phyloP scores from a whole-genome alignment of 169 alveolate genomes.

The Prorocentrum cordatum region DNA sequence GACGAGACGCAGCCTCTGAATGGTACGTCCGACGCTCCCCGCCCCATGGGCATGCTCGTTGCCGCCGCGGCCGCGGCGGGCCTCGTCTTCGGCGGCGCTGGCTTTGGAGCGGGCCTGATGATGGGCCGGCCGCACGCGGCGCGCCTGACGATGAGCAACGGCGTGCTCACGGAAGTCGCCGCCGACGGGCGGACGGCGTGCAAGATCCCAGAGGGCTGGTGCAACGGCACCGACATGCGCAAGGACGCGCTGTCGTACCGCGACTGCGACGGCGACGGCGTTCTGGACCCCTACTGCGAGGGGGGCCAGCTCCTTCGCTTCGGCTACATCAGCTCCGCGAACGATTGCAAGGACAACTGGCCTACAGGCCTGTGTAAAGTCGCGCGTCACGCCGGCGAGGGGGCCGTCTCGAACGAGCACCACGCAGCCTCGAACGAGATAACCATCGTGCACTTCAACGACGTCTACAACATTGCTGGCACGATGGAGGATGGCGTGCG shows the following conservation, averaged over 20 bases:
- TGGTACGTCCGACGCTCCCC: too few species aligned
- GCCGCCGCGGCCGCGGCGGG: too few species aligned
- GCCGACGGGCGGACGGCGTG: too few species aligned
- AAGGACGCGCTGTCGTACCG: neutral
- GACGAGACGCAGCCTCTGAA: too few species aligned
- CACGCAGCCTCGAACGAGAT: neutral
- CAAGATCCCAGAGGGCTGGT: neutral
- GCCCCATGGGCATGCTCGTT: too few species aligned
- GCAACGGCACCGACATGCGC: neutral
- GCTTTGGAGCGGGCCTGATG: too few species aligned
- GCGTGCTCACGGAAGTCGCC: too few species aligned
- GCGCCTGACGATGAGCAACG: too few species aligned
- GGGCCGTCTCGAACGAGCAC: neutral
- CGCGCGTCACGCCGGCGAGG: neutral
- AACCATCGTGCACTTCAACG: slow-evolving; percentile 39
- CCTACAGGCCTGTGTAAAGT: slow-evolving; percentile 20
- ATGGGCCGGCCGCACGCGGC: too few species aligned
- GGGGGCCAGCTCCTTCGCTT: neutral
- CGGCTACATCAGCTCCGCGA: slow-evolving; percentile 32
- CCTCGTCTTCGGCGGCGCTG: too few species aligned
- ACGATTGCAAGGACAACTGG: slow-evolving; percentile 13
- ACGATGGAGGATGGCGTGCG: slow-evolving; percentile 3
- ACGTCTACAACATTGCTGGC: slow-evolving; percentile 39
- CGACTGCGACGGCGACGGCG: slow-evolving; percentile 34
- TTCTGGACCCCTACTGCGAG: slow-evolving; percentile 19